Evolutionary conservation across 2,329 filamentous ascomycete genomes (phyloP).

Genomic region (Fusarium sterilihyphosum): DNA sequence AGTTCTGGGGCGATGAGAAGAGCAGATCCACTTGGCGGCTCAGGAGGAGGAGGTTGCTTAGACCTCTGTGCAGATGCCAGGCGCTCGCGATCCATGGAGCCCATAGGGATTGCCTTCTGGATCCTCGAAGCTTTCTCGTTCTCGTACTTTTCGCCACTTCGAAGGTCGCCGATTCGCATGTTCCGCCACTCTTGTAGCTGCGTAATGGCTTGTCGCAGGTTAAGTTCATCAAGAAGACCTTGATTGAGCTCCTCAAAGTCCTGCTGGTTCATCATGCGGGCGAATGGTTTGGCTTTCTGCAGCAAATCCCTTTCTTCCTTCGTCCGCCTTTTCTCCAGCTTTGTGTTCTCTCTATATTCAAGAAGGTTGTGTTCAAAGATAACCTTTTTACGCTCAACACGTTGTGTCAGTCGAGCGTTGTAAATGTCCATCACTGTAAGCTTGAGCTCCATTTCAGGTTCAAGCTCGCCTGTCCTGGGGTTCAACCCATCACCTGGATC

Average conservation of each 20-base stretch:
- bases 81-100: conserved; percentile 83
- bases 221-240: conserved; percentile 89
- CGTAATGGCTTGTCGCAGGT: conserved; percentile 85
- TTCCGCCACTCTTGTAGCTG: conserved; percentile 95
- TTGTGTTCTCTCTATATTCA: conserved; percentile 91
- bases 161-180: conserved; percentile 84
- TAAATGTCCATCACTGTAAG: conserved; percentile 99
- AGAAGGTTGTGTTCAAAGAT: conserved; percentile 95
- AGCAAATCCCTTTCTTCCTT: conserved; percentile 94
- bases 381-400: conserved; percentile 94
- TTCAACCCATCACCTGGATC: conserved; percentile 95
- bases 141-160: conserved; percentile 91
- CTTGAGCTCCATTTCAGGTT: conserved; percentile 97
- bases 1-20: conserved; percentile 83
- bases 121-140: conserved; percentile 82
- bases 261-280: conserved; percentile 92
- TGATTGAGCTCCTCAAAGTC: conserved; percentile 90
- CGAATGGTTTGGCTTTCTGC: conserved; percentile 95
- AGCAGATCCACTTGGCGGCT: conserved; percentile 78
- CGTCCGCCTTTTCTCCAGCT: conserved; percentile 90
- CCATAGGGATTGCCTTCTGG: conserved; percentile 76
- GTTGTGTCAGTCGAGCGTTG: conserved; percentile 88
- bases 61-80: conserved; percentile 77
- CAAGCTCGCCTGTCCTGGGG: conserved; percentile 81
- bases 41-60: conserved; percentile 72